Evolutionary conservation across 2,329 filamentous ascomycete species (phyloP).

Genomic region (Apiospora malaysiana): DNA sequence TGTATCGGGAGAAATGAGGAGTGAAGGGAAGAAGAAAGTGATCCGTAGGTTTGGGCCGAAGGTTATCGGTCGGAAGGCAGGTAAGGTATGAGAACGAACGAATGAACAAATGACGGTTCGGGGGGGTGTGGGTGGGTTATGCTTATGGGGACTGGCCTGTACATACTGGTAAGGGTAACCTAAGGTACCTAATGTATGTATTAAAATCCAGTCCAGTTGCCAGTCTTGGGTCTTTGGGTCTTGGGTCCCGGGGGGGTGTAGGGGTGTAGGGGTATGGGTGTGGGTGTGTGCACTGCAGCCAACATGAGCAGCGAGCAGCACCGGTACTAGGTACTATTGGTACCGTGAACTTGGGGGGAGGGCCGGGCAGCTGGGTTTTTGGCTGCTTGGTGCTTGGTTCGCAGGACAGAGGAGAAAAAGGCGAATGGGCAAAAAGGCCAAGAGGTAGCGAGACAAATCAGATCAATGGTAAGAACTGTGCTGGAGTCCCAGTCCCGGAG

Average conservation of each 20-base stretch:
- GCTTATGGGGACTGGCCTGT: conserved; percentile 14
- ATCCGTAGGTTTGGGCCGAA: conserved; percentile 18
- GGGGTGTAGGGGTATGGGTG: not conserved
- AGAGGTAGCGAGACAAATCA: conserved; percentile 16
- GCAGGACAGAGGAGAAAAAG: not conserved
- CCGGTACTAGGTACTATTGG: too few relatives aligned
- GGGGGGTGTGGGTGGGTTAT: conserved; percentile 17
- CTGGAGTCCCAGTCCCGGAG: conserved; percentile 18
- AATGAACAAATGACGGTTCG: conserved; percentile 18
- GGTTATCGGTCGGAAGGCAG: conserved; percentile 13
- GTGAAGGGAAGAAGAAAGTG: conserved; percentile 11
- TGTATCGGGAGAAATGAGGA: conserved; percentile 13
- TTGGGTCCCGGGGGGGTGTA: too few relatives aligned
- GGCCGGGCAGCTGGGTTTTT: conserved; percentile 16
- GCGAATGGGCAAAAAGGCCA: conserved; percentile 11
- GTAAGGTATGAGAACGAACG: conserved; percentile 16
- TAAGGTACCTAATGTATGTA: too few relatives aligned
- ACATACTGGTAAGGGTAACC: conserved; percentile 11
- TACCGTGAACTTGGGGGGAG: not conserved
- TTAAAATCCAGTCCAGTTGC: not conserved
- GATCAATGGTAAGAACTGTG: conserved; percentile 1
- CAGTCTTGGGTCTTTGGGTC: too few relatives aligned
- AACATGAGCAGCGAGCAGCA: too few relatives aligned
- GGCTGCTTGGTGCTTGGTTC: too few relatives aligned
- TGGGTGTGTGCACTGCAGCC: not conserved